A percentile compares a stretch with the other conserved stretches of the same genome.
phyloP scores from a whole-genome alignment of 1,284 basidiomycete species.

The Naganishia liquefaciens region DNA sequence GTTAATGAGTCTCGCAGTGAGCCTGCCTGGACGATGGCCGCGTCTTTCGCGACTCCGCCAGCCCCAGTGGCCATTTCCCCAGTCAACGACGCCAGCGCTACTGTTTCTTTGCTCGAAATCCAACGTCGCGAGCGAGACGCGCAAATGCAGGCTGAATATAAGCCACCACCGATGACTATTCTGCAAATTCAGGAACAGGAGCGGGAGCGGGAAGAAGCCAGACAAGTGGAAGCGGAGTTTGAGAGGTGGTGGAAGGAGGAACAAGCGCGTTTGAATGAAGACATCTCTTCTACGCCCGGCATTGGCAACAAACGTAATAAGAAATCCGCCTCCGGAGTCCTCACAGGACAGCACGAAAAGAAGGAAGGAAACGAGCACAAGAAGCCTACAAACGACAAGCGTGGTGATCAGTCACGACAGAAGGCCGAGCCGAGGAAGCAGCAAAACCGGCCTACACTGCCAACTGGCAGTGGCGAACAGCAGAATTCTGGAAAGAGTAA shows the following conservation, averaged over 20 bases:
- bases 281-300: neutral
- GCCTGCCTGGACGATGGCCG: constrained; percentile 34
- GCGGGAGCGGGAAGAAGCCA: constrained; percentile 48
- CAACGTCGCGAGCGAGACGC: constrained; percentile 73
- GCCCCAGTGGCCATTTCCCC: constrained; percentile 37
- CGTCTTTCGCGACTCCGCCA: constrained; percentile 50
- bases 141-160: constrained; percentile 46
- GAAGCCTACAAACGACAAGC: constrained; percentile 1
- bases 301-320: constrained; percentile 3
- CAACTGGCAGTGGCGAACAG: too few relatives aligned
- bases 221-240: constrained; percentile 71
- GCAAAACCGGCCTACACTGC: neutral
- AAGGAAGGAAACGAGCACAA: neutral
- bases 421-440: constrained; percentile 16
- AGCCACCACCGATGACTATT: constrained; percentile 63
- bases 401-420: neutral
- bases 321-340: neutral
- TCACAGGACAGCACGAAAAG: too few relatives aligned
- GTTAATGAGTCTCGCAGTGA: constrained; percentile 19
- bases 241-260: constrained; percentile 82
- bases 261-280: constrained; percentile 57
- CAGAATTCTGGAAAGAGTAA: too few relatives aligned
- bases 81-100: constrained; percentile 43
- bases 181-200: constrained; percentile 86
- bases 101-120: constrained; percentile 74